phyloP scores from a whole-genome alignment of 805 yeast genomes.

The Cyberlindnera veronae region DNA sequence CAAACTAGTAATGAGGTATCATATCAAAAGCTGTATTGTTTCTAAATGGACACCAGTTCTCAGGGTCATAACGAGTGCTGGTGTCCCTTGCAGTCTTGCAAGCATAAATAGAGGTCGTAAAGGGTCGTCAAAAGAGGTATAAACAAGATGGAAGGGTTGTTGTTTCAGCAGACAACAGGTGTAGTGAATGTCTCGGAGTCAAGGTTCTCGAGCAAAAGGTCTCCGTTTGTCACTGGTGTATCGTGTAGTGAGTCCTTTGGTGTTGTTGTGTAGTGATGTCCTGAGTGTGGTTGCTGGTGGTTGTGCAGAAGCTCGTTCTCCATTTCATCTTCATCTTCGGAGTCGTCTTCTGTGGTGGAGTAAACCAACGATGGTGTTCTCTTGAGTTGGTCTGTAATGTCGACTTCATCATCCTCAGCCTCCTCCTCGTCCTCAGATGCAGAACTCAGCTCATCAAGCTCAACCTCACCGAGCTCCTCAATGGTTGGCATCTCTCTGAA shows the following conservation, averaged over 20 bases:
- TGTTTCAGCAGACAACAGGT: neutral
- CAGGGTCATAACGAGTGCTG: too few species aligned
- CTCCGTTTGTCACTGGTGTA: too few species aligned
- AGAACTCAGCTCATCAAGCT: conserved; percentile 15
- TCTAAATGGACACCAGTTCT: too few species aligned
- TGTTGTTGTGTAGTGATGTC: neutral
- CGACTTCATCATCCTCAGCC: conserved; percentile 17
- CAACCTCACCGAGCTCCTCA: conserved; percentile 22
- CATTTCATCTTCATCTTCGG: conserved; percentile 6
- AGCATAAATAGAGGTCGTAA: too few species aligned
- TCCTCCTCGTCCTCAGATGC: conserved; percentile 15
- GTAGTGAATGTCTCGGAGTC: neutral
- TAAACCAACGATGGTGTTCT: conserved; percentile 8
- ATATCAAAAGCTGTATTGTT: too few species aligned
- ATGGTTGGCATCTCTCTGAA: conserved; percentile 26
- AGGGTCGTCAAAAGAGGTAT: too few species aligned
- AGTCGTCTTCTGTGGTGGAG: conserved; percentile 4
- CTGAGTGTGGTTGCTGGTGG: neutral
- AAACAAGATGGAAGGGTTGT: too few species aligned
- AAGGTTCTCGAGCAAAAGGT: conserved; percentile 4
- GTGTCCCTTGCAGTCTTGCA: too few species aligned
- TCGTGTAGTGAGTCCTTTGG: neutral
- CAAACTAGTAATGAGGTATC: too few species aligned
- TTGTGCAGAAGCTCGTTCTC: conserved; percentile 2
- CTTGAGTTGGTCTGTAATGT: conserved; percentile 18